Evolutionary conservation across 805 yeast species (phyloP).

Genomic region (Kluyveromyces wickerhamii): DNA sequence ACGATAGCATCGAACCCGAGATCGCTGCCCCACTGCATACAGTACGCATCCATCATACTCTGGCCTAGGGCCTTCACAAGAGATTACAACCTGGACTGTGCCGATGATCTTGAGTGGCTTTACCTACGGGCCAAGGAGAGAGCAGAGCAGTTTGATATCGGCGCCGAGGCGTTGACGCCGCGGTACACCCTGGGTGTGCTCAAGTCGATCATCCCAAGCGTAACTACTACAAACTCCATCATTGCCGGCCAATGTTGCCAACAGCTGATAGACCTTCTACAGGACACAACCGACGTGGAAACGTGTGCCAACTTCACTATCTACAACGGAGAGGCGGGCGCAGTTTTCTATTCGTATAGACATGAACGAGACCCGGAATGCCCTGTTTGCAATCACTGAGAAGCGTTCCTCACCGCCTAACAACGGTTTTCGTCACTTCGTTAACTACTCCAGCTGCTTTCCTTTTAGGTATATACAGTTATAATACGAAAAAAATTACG

Average conservation of each 20-base stretch:
- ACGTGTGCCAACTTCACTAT: slow-evolving; percentile 70
- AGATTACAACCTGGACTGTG: slow-evolving; percentile 59
- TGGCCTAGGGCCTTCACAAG: slow-evolving; percentile 51
- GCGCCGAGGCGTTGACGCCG: slow-evolving; percentile 56
- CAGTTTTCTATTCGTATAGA: slow-evolving; percentile 64
- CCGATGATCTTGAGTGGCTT: slow-evolving; percentile 59
- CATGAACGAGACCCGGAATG: slow-evolving; percentile 57
- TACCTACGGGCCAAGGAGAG: slow-evolving; percentile 45
- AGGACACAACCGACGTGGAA: slow-evolving; percentile 51
- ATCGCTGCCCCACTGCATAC: slow-evolving; percentile 88
- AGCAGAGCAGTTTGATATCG: slow-evolving; percentile 58
- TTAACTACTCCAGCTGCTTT: no score
- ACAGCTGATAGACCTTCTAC: slow-evolving; percentile 73
- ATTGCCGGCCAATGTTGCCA: slow-evolving; percentile 85
- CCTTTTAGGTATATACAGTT: no score
- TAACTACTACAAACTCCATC: slow-evolving; percentile 89
- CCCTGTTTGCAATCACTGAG: slow-evolving; percentile 79
- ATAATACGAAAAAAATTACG: no score
- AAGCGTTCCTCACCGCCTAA: no score
- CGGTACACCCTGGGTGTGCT: slow-evolving; percentile 76
- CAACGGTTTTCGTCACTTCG: no score
- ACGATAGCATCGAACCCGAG: slow-evolving; percentile 94
- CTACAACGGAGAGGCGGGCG: slow-evolving; percentile 77
- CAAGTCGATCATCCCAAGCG: slow-evolving; percentile 87
- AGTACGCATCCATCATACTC: slow-evolving; percentile 72